Evolutionary conservation across 2,329 filamentous ascomycete species (phyloP).

Genomic region (Cladophialophora exuberans): DNA sequence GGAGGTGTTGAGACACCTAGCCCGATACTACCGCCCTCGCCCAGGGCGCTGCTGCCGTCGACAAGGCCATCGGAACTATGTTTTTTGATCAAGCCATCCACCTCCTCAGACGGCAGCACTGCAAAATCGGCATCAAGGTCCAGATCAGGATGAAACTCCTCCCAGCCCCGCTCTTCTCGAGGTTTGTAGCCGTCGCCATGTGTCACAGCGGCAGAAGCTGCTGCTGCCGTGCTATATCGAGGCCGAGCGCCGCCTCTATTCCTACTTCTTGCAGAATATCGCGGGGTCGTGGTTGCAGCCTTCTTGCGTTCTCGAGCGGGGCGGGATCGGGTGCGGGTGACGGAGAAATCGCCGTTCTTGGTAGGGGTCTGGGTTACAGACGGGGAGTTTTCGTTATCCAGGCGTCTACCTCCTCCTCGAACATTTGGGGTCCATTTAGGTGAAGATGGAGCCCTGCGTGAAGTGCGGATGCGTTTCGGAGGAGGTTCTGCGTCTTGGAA

Average conservation of each 20-base stretch:
- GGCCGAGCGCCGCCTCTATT: slow-evolving; percentile 50
- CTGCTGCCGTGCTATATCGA: slow-evolving; percentile 81
- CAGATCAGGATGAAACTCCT: slow-evolving; percentile 94
- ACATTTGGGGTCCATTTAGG: slow-evolving; percentile 69
- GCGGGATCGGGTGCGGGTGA: slow-evolving; percentile 50
- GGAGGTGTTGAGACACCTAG: slow-evolving; percentile 75
- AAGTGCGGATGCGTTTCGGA: slow-evolving; percentile 72
- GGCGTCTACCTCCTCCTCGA: slow-evolving; percentile 80
- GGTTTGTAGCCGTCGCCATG: slow-evolving; percentile 97
- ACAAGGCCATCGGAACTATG: slow-evolving; percentile 22
- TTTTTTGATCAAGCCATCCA: slow-evolving; percentile 70
- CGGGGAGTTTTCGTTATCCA: slow-evolving; percentile 63
- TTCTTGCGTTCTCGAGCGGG: slow-evolving; percentile 37
- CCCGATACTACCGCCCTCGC: slow-evolving; percentile 77
- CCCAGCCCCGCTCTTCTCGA: slow-evolving; percentile 93
- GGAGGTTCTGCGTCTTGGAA: slow-evolving; percentile 59
- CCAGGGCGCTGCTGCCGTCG: slow-evolving; percentile 30
- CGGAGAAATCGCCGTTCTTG: slow-evolving; percentile 55
- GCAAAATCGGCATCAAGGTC: slow-evolving; percentile 83
- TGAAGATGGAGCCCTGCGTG: slow-evolving; percentile 19
- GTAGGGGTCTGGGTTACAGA: slow-evolving; percentile 48
- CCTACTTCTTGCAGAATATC: slow-evolving; percentile 30
- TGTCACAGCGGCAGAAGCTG: slow-evolving; percentile 82
- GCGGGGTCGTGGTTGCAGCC: slow-evolving; percentile 22
- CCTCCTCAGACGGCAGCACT: slow-evolving; percentile 78